Evolutionary conservation across 495 filamentous ascomycete species (phyloP), one percentile per base, ranked within the genome.

Genomic region (Penicillium macrosclerotiorum): DNA sequence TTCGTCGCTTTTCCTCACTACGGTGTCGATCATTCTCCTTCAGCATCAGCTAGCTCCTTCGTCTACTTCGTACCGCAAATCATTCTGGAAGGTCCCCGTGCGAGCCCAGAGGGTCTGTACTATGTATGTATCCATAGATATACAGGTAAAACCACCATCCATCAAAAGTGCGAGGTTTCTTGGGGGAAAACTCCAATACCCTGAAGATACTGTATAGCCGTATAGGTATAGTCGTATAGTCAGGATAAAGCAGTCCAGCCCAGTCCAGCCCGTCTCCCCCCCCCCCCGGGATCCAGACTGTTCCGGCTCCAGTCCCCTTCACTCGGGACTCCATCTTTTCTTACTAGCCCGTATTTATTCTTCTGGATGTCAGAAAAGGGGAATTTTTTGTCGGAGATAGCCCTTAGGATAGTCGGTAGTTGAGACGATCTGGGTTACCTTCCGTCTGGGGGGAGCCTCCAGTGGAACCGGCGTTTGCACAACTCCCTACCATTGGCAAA

Each of bases 21-120:
- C 30, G 13, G 45, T 49, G 54, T 60, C 54, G 57, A 60, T 60
- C 57, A 52, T 49, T 53, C 42, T 17, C 30, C 29, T 33, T 31
- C 42, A 25, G 35, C 24, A 39, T 22, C 23, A 27, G 26, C 4
- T 2, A 26, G 22, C 37, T 13, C 14, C 37, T 25, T 29, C 23
- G 17, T 27, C 13, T 20, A 14, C 13, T n/a, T 25, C n/a, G 1
- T 17, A 16, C 27, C 0, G 5, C 18, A 19, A 3, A 20, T 40
- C 23, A 26, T 6, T 12, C 12, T 29, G 12, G 25, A 12, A 6
- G 6, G 37, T 25, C 14, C 13, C 20, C 37, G 20, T 25, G 37
- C 37, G 16, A 44, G 17, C 25, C 6, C 6, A 29, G 25, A 29
- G 12, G n/a, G n/a, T n/a, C n/a, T n/a, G n/a, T n/a, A n/a, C n/a